Base-by-base conservation (phyloP, 768 basidiomycete genomes). In the Serendipita sp. region DNA sequence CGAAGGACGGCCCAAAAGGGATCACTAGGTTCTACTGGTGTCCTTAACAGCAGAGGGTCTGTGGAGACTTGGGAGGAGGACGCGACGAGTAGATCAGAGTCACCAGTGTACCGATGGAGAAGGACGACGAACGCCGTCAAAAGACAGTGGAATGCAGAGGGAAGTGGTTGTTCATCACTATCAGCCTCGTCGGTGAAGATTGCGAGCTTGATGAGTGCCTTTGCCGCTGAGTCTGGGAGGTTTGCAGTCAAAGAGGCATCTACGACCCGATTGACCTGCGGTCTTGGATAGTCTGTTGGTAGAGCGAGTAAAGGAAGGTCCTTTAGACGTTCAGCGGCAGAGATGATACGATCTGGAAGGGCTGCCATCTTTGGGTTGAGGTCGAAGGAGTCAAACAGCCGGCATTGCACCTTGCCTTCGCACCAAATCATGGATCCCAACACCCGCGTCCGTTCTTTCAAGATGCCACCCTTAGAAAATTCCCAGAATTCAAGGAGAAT, bases 221-320 rank as follows among this genome's bases (percentile, higher is more conserved):
- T 77, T 0, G 86, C 86, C 8, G 89, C 68, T 85, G 82, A 65
- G 45, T 84, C 80, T 44, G 89, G 81, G 58, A 97, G 81, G 66
- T 86, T 78, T 46, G 85, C 78, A 10, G 80, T 69, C 71, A 93
- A 83, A 3, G 82, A 85, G 10, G 93, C 87, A 70, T 97, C 95
- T 71, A 99, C 85, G 18, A 92, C 77, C 69, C 83, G 87, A 73
- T 83, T 81, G 16, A 82, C 75, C 16, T 81, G 84, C 3, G 84
- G 86, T 64, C 94, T 78, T 2, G 95, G 94, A 72, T 96, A 99
- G 74, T 98, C 96, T 0, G 95, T 95, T 0, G 96, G 95, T 36
- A 99, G 77, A 4, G 91, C 90, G 68, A 98, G 86, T 3, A 88
- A 86, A 1, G 96, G 94, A 1, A 94, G 74, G 70, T 86, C 86